Percentiles rank a stretch among this genome's conserved stretches.
phyloP scores from a whole-genome alignment of 2,329 filamentous ascomycete genomes.

The Beauveria sp. region DNA sequence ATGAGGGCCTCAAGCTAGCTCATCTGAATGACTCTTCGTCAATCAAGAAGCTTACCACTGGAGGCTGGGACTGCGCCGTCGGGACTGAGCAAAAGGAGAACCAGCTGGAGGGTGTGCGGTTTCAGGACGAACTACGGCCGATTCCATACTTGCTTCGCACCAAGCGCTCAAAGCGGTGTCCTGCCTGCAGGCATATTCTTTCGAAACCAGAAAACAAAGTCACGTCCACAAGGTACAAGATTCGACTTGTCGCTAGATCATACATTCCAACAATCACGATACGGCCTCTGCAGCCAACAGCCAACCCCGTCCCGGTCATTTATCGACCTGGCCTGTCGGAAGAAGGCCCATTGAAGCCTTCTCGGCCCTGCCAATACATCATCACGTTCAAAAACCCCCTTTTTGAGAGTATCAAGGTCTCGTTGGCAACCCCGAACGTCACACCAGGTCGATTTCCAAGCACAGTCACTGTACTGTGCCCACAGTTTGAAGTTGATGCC shows the following conservation, averaged over 20 bases:
- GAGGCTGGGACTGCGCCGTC: conserved; percentile 57
- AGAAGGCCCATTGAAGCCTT: conserved; percentile 40
- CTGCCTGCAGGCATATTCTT: conserved; percentile 87
- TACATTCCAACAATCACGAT: conserved; percentile 81
- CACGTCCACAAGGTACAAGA: conserved; percentile 81
- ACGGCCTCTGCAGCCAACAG: conserved; percentile 46
- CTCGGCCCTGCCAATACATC: conserved; percentile 67
- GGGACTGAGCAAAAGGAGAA: conserved; percentile 39
- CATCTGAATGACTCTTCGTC: conserved; percentile 53
- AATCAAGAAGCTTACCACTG: conserved; percentile 50
- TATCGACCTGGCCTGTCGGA: conserved; percentile 23
- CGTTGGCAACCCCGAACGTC: conserved; percentile 71
- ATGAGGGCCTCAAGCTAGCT: conserved; percentile 64
- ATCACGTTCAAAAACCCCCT: conserved; percentile 90
- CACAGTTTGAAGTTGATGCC: conserved; percentile 86
- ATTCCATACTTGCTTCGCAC: conserved; percentile 77
- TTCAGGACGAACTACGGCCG: conserved; percentile 69
- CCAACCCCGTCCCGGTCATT: conserved; percentile 26
- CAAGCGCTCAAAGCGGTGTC: conserved; percentile 89
- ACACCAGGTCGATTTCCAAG: conserved; percentile 71
- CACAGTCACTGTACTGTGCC: conserved; percentile 85
- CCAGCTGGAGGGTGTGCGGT: conserved; percentile 50
- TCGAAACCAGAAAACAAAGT: conserved; percentile 91
- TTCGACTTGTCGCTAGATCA: conserved; percentile 78
- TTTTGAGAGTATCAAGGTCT: conserved; percentile 83